A percentile compares a stretch with the other conserved stretches of the same genome.
Conservation (phyloP, 2,329 filamentous ascomycete genomes). For the Fragosphaeria purpurea region DNA sequence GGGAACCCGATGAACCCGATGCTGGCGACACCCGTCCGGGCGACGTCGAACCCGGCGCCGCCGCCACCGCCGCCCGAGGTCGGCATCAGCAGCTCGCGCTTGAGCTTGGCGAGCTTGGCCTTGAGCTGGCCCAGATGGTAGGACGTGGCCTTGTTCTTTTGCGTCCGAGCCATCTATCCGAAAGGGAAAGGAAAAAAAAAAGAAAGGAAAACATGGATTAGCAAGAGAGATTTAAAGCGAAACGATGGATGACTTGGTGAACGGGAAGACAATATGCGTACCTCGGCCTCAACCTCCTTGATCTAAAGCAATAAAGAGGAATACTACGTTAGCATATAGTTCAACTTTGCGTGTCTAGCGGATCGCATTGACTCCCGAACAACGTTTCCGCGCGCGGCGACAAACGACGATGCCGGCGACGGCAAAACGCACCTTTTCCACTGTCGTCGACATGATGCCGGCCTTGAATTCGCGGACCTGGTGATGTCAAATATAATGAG, state of each 20-base stretch:
- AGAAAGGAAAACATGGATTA: background rate
- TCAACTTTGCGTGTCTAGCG: no score
- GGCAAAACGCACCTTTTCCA: constrained; percentile 64
- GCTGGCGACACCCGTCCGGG: constrained; percentile 92
- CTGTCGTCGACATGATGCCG: constrained; percentile 82
- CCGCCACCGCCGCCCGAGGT: constrained; percentile 68
- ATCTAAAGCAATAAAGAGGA: constrained; percentile 46
- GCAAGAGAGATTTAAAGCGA: no score
- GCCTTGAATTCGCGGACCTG: constrained; percentile 1
- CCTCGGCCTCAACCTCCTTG: constrained; percentile 93
- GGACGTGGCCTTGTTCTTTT: constrained; percentile 94
- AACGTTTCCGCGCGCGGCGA: no score
- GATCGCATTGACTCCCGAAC: no score
- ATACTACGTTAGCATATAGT: constrained; percentile 2
- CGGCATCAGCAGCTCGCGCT: constrained; percentile 87
- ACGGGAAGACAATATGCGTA: constrained; percentile 32
- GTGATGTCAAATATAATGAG: background rate
- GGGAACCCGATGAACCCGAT: constrained; percentile 97
- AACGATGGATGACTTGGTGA: background rate
- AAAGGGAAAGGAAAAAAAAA: background rate
- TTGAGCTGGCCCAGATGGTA: constrained; percentile 94
- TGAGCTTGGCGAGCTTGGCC: constrained; percentile 95
- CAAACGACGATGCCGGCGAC: no score
- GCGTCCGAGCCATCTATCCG: constrained; percentile 78
- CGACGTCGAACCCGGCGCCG: constrained; percentile 89